These are phyloP conservation scores for Vigna reflexopilosa DNA, from an alignment of 306 rosid genomes.

Conservation along the genomic window DNA sequence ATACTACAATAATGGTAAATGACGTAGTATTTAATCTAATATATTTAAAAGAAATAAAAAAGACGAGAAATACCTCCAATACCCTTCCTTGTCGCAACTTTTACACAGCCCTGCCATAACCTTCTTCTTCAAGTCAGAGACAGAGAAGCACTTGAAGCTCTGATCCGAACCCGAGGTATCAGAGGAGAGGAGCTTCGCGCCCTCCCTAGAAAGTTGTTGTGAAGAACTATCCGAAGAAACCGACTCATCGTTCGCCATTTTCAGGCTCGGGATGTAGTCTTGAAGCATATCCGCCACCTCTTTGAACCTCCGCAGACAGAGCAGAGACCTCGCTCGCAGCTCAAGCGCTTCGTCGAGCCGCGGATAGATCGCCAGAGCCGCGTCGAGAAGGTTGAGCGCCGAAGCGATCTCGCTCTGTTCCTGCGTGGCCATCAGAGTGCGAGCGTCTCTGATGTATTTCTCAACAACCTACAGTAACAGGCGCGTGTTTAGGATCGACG, in stretches of 20 bases:
- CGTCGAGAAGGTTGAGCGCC: conserved; percentile 75
- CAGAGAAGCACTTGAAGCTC: conserved; percentile 92
- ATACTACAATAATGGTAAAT: not conserved
- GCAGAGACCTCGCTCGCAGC: conserved; percentile 78
- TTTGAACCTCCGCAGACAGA: conserved; percentile 76
- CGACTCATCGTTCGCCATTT: conserved; percentile 67
- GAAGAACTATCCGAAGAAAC: conserved; percentile 61
- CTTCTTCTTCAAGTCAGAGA: conserved; percentile 89
- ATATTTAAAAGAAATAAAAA: too few species aligned
- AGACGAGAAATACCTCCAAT: conserved; percentile 73
- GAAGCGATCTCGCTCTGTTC: conserved; percentile 68
- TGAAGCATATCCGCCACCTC: conserved; percentile 94
- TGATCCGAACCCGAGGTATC: conserved; percentile 57
- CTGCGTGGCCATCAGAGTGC: conserved; percentile 71
- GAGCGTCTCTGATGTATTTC: conserved; percentile 81
- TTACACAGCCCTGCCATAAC: conserved; percentile 89
- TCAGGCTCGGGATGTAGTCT: conserved; percentile 90
- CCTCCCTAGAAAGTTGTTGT: conserved; percentile 69
- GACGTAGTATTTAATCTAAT: not conserved
- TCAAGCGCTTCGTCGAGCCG: conserved; percentile 77
- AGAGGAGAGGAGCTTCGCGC: conserved; percentile 72
- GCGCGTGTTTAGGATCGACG: not conserved
- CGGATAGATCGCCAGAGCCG: conserved; percentile 81
- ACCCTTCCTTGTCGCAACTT: conserved; percentile 77
- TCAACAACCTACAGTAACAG: conserved; percentile 65